Evolutionary conservation across 225 moss, liverwort and hornwort species (phyloP).

Genomic region (Anthoceros angustus): DNA sequence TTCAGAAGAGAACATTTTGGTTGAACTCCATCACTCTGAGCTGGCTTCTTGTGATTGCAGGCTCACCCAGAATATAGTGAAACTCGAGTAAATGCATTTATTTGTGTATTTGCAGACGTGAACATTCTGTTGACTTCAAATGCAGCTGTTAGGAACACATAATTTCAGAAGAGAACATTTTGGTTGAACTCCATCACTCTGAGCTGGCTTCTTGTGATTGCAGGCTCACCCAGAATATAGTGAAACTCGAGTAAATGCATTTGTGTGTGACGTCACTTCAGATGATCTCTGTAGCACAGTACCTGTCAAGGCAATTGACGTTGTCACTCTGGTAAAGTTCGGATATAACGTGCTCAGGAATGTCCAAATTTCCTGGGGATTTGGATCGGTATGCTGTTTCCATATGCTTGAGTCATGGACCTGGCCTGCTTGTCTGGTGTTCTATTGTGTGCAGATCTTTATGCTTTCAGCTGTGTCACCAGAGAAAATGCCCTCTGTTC

Average conservation of each 20-base stretch:
- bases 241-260: conserved; percentile 62
- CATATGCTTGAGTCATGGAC: not conserved
- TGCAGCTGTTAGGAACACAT: too few relatives aligned
- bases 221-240: conserved; percentile 74
- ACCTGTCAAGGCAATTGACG: conserved; percentile 53
- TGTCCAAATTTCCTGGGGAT: not conserved
- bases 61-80: conserved; percentile 64
- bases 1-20: not conserved
- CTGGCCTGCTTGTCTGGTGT: not conserved
- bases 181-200: not conserved
- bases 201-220: not conserved
- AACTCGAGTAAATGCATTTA: conserved; percentile 65
- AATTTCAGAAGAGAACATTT: not conserved
- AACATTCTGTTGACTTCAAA: too few relatives aligned
- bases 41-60: conserved; percentile 15
- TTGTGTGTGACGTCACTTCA: conserved; percentile 69
- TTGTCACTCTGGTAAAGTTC: conserved; percentile 63
- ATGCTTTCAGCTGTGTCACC: conserved; percentile 86
- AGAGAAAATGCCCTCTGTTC: conserved; percentile 54
- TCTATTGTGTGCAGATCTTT: conserved; percentile 40
- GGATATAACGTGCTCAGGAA: not conserved
- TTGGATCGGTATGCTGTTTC: not conserved
- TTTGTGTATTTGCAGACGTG: too few relatives aligned
- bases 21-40: not conserved
- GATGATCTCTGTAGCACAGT: conserved; percentile 39